Conservation (phyloP, 2,329 filamentous ascomycete species). For the Cytospora piceae region DNA sequence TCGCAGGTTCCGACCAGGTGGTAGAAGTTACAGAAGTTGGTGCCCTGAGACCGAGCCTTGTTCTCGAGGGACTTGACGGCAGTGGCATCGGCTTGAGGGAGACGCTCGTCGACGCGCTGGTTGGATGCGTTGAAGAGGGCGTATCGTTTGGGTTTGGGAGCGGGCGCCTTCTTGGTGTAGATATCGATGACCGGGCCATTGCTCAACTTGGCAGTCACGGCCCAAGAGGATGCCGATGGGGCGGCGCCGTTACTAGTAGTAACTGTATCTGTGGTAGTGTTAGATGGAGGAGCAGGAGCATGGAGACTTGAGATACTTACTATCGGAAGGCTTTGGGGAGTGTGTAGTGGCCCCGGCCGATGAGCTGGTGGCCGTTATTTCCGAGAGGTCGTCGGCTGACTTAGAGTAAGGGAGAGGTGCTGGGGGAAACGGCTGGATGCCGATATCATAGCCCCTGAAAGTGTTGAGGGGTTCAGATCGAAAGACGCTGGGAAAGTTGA, state of each 20-base stretch:
- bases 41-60: constrained; percentile 24
- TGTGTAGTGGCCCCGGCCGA: background rate
- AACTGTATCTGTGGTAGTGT: background rate
- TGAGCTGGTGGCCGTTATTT: background rate
- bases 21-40: constrained; percentile 30
- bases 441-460: constrained; percentile 15
- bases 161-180: constrained; percentile 21
- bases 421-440: constrained; percentile 27
- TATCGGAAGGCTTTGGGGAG: background rate
- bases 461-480: constrained; percentile 36
- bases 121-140: constrained; percentile 27
- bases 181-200: constrained; percentile 26
- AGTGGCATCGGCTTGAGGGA: constrained; percentile 10
- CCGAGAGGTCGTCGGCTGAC: background rate
- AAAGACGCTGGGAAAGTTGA: constrained; percentile 39
- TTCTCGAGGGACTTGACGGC: constrained; percentile 24
- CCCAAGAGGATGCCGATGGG: constrained; percentile 11
- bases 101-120: constrained; percentile 28
- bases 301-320: background rate
- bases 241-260: background rate
- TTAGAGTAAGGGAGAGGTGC: background rate
- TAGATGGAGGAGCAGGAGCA: background rate
- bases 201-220: constrained; percentile 25
- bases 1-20: constrained; percentile 24
- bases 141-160: constrained; percentile 21